These are phyloP conservation scores for Backusella morwellensis DNA, from an alignment of 192 early-diverging fungal genomes.

Conservation along the genomic window DNA sequence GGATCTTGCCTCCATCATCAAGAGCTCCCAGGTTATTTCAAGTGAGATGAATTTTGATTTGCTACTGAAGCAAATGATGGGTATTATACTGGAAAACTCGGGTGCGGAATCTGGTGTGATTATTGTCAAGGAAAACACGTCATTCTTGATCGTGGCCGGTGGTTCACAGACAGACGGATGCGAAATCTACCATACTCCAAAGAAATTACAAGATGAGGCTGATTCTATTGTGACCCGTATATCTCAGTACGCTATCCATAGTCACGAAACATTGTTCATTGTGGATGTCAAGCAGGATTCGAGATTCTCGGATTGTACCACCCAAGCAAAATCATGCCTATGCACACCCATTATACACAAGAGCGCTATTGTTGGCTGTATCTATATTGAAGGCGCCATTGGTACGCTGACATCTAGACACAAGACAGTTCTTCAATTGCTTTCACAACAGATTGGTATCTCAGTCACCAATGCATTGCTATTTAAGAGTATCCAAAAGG, in stretches of 20 bases:
- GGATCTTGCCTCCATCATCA: conserved; percentile 34
- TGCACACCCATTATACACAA: conserved; percentile 51
- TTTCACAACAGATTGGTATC: conserved; percentile 48
- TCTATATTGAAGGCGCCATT: conserved; percentile 48
- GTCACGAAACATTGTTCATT: conserved; percentile 29
- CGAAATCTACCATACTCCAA: conserved; percentile 20
- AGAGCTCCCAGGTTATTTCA: conserved; percentile 39
- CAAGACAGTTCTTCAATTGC: conserved; percentile 38
- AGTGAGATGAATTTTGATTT: conserved; percentile 42
- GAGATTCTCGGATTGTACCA: conserved; percentile 27
- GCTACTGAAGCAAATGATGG: conserved; percentile 35
- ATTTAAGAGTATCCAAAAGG: conserved; percentile 45
- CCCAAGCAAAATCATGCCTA: conserved; percentile 36
- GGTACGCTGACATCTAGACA: conserved; percentile 24
- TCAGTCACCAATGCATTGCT: conserved; percentile 48
- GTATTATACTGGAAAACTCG: conserved; percentile 35
- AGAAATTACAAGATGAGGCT: conserved; percentile 20
- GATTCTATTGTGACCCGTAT: conserved; percentile 28
- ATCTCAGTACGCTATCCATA: conserved; percentile 24
- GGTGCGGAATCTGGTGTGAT: conserved; percentile 37
- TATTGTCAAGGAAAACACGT: conserved; percentile 31
- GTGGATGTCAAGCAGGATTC: conserved; percentile 25
- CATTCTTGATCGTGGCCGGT: conserved; percentile 27
- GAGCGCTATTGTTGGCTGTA: conserved; percentile 37
- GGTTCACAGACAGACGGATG: conserved; percentile 29